A percentile compares a stretch with the other conserved stretches of the same genome.
These are phyloP conservation scores for Nannizziopsis arthrosporioides DNA, from an alignment of 2,329 filamentous ascomycete genomes.

Conservation along the genomic window DNA sequence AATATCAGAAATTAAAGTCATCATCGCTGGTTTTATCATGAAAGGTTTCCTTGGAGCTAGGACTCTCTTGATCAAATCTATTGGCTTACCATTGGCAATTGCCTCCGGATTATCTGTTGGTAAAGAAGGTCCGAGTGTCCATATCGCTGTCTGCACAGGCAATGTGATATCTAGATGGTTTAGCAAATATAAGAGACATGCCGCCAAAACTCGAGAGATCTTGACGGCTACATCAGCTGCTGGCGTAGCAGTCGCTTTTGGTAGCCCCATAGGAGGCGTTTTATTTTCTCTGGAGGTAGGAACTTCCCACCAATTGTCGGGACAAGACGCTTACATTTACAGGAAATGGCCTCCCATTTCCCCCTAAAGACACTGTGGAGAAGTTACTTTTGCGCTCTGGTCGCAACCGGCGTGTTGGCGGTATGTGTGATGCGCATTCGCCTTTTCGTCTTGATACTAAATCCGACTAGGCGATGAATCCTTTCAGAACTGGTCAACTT, in stretches of 20 bases:
- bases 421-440: constrained; percentile 29
- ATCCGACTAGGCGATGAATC: constrained; percentile 65
- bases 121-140: constrained; percentile 96
- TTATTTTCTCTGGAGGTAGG: constrained; percentile 75
- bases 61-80: constrained; percentile 87
- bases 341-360: constrained; percentile 92
- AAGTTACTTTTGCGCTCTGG: constrained; percentile 93
- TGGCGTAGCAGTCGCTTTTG: constrained; percentile 91
- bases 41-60: constrained; percentile 89
- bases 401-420: constrained; percentile 82
- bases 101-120: constrained; percentile 88
- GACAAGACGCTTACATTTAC: constrained; percentile 14
- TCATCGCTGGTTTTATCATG: constrained; percentile 98
- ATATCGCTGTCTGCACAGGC: constrained; percentile 94
- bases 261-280: constrained; percentile 91
- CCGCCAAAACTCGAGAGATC: constrained; percentile 89
- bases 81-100: constrained; percentile 81
- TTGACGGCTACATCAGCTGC: constrained; percentile 88
- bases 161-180: constrained; percentile 93
- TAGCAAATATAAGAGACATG: constrained; percentile 80
- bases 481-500: constrained; percentile 88
- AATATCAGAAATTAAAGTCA: constrained; percentile 98
- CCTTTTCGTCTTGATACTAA: constrained; percentile 10
- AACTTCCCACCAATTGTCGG: neutral
- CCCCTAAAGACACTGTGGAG: constrained; percentile 96